Conservation (phyloP, 352 stramenopile genomes). For the Phytopythium helicoides region DNA sequence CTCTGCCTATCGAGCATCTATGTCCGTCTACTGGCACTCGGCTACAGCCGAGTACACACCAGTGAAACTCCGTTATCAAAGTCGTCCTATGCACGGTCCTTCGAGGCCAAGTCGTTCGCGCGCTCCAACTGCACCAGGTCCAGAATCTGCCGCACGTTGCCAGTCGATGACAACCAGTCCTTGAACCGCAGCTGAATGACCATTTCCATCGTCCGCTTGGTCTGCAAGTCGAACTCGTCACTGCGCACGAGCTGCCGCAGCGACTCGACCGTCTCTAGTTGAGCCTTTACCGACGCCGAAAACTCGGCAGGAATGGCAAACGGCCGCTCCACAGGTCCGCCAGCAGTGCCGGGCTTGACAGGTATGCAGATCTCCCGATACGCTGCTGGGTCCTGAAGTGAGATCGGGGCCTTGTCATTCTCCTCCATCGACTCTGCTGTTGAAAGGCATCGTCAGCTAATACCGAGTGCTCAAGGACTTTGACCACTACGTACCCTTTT, state of each 20-base stretch:
- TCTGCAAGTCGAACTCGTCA: conserved; percentile 78
- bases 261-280: conserved; percentile 75
- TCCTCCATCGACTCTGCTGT: conserved; percentile 32
- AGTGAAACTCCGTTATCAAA: conserved; percentile 4
- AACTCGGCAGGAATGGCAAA: conserved; percentile 83
- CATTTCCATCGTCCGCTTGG: conserved; percentile 79
- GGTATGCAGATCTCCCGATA: conserved; percentile 74
- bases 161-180: conserved; percentile 86
- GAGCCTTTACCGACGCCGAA: conserved; percentile 46
- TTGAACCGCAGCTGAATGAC: conserved; percentile 84
- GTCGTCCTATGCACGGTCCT: conserved; percentile 3
- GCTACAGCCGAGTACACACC: too few relatives aligned
- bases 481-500: conserved; percentile 38
- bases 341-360: conserved; percentile 42
- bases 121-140: conserved; percentile 86
- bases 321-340: conserved; percentile 47
- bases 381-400: conserved; percentile 49
- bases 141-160: conserved; percentile 86
- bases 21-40: conserved; percentile 17
- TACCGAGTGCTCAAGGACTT: neutral
- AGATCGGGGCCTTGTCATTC: conserved; percentile 52
- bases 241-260: conserved; percentile 69
- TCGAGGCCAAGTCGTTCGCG: conserved; percentile 20
- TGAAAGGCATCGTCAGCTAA: neutral
- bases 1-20: too few relatives aligned